Evolutionary conservation across 164 flowering plant species (phyloP).

Genomic region (Sedum album): DNA sequence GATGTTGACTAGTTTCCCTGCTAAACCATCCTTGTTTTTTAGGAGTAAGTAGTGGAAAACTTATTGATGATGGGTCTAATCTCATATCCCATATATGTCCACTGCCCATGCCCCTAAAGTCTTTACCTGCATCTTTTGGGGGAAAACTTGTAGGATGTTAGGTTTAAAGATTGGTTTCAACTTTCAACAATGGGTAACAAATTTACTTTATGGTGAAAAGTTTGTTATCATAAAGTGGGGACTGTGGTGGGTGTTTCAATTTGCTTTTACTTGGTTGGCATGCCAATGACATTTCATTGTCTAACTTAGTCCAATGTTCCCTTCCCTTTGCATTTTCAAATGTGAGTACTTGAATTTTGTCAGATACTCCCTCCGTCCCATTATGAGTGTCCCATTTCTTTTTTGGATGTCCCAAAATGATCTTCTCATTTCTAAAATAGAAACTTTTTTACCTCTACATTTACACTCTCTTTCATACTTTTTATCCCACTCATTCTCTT

Average conservation of each 20-base stretch:
- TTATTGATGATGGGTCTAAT: not conserved
- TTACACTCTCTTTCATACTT: no score
- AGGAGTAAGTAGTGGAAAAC: not conserved
- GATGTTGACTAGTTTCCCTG: not conserved
- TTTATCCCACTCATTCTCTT: no score
- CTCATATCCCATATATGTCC: not conserved
- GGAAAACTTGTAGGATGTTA: not conserved
- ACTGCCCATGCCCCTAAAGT: not conserved
- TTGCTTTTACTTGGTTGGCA: not conserved
- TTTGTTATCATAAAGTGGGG: not conserved
- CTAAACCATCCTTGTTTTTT: not conserved
- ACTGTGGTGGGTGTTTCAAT: not conserved
- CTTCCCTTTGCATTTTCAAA: no score
- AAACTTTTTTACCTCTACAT: no score
- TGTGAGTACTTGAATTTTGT: no score
- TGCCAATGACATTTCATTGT: slow-evolving; percentile 1
- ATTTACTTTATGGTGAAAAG: not conserved
- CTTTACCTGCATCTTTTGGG: not conserved
- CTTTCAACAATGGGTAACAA: not conserved
- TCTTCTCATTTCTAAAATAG: no score
- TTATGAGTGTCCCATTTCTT: no score
- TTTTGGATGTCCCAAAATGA: no score
- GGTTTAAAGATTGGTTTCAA: not conserved
- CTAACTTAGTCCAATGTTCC: not conserved
- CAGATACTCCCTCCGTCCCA: no score